Conservation (phyloP, 371 early-diverging fungal genomes). For the Mycotypha africana region DNA sequence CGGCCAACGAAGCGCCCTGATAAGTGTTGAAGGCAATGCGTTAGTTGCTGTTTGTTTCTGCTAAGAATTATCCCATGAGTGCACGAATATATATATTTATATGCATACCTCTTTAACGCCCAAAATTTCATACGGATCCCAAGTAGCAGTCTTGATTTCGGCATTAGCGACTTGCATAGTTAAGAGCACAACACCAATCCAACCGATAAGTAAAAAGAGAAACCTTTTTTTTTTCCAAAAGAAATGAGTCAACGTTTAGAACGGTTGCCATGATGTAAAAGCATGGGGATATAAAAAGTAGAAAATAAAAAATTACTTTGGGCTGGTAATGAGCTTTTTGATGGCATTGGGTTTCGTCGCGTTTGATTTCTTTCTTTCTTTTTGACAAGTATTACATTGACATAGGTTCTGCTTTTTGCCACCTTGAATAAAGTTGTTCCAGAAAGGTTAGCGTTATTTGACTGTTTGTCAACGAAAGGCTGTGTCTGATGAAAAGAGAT, state of each 20-base stretch:
- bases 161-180: conserved; percentile 75
- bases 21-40: too few relatives aligned
- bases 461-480: background rate
- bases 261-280: too few relatives aligned
- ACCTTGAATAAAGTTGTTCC: background rate
- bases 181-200: conserved; percentile 73
- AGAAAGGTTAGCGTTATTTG: background rate
- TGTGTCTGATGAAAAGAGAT: background rate
- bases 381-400: conserved; percentile 19
- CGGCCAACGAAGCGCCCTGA: conserved; percentile 46
- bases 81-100: too few relatives aligned
- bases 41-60: too few relatives aligned
- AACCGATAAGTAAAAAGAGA: conserved; percentile 61
- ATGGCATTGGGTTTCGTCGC: conserved; percentile 6
- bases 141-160: conserved; percentile 58
- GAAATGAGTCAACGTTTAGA: background rate
- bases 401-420: conserved; percentile 10
- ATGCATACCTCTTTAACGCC: conserved; percentile 64
- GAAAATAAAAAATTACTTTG: conserved; percentile 11
- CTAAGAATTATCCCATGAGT: too few relatives aligned
- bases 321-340: conserved; percentile 18
- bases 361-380: conserved; percentile 15
- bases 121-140: conserved; percentile 93
- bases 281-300: too few relatives aligned
- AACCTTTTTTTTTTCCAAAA: too few relatives aligned